Base-by-base conservation (phyloP, 257 asterid species). In the Fraxinus cuspidata region DNA sequence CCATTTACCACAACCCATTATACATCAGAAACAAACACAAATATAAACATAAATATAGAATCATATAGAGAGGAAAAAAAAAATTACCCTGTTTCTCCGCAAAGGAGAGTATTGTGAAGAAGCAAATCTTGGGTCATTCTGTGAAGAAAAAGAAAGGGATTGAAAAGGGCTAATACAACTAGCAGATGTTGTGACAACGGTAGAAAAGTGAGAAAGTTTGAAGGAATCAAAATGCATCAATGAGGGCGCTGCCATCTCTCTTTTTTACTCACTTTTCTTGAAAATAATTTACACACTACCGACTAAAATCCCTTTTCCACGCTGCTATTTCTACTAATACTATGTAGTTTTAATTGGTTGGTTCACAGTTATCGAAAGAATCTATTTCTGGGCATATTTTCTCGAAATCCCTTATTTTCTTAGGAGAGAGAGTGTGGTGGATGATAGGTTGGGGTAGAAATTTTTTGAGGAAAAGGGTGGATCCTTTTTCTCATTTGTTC, bases 181-280 rank as follows among this genome's bases (percentile, higher is more conserved):
- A 35, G 56, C 79, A 28, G 82, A 18, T 16, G 81, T 66, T 37
- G 86, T 79, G 49, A 77, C 28, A 47, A 78, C 73, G 47, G 87
- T 68, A 21, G 85, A 70, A 70, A 75, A 78, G 75, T 72, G 79
- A 75, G 81, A 75, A 7, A 78, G 85, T 49, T 34, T 81, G 81
- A 84, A 72, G 67, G 76, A 86, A 85, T 80, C 84, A 42, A 86
- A 80, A 49, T 82, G 87, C 75, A 86, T 82, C 85, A 82, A 51
- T 64, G 88, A 82, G 49, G 80, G 82, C 7, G 88, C 66, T 4
- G 91, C 77, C 87, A 86, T 84, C 70, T 75, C 82, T 72, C 51
- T 67, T 25, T 69, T 47, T 37, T 63, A 19, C 72, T 82, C 60
- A 31, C 40, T 72, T 74, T 42, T 32, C 49, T 72, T 7, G 49